Evolutionary conservation across 2,329 filamentous ascomycete species (phyloP), one percentile per base, ranked within the genome.

Genomic region (Pyrenophora tritici-repentis): DNA sequence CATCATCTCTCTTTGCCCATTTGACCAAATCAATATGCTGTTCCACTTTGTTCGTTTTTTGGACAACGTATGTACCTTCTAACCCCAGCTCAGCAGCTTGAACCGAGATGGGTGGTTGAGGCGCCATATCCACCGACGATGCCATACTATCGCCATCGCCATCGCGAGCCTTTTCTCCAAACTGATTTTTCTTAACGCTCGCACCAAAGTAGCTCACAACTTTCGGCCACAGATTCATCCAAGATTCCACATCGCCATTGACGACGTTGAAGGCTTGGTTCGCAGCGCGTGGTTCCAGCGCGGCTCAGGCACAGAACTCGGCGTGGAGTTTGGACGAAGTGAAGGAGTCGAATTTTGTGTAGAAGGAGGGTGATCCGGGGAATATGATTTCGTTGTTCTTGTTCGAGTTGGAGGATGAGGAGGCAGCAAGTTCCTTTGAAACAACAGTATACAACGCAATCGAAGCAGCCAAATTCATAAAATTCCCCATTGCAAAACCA

Each of bases 181-280:
- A 67, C 42, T 68, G 63, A 46, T 67, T 45, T 50, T 61, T 47
- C 38, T 70, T 61, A 8, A 78, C 66, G 2, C 59, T 61, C 39
- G 71, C 59, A 0, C 71, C 71, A 42, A 76, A 78, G 22, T 71
- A 64, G 12, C 54, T 36, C 0, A 73, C 72, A 2, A 78, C 39
- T 13, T 66, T 70, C 3, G 77, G 76, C 75, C 75, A 78, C 50
- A 78, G 53, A 42, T 73, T 71, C 57, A 76, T 71, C 73, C 75
- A 78, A 46, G 63, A 73, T 53, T 76, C 68, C 1, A 65, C 59
- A 50, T 78, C 75, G 34, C 75, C 76, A 38, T 78, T 77, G 34
- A 73, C 63, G 6, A 76, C 68, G 53, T 78, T 77, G 65, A 78
- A 78, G 2, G 72, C 74, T 46, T 78, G 61, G 49, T 76, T 74